Evolutionary conservation across 2,329 filamentous ascomycete species (phyloP), one percentile per base, ranked within the genome.

Genomic region (Chaetoscypha palmicola): DNA sequence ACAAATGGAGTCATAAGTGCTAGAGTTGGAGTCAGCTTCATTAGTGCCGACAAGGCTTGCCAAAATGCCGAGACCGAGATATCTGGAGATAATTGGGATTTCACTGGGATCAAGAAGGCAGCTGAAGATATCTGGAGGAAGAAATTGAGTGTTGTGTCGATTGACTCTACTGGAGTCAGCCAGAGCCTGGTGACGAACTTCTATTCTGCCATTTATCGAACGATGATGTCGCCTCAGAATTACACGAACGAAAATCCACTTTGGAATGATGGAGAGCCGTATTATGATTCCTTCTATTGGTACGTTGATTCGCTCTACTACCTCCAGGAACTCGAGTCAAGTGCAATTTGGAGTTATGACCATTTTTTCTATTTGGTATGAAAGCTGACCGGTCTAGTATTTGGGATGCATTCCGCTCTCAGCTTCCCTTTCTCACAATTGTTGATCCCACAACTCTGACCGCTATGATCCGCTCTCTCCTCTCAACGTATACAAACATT

Each of bases 181-280:
- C 54, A 66, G 3, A 71, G 73, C 0, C 59, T 81, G 1, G 64
- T 81, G 46, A 76, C 60, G n/a, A 75, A 76, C 24, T 84, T 86
- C 54, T 86, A 82, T 68, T 83, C 78, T 37, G 81, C 80, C 3
- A 73, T 82, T 14, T 87, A 87, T 58, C 69, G 81, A 11, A 75
- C 77, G 1, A 77, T 85, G 73, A 76, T 86, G 46, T 81, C 76
- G 41, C 82, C 82, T 2, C 81, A 86, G 54, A 82, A 86, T 52
- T 86, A 85, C 50, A 86, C 82, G 0, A 79, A 79, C 0, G 83
- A 87, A 58, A 87, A 86, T 43, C 80, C 81, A 1, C 60, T 78
- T 0, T 87, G 82, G 80, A 49, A 73, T 3, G 80, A 74, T 40
- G 67, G 67, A 3, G 81, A 85, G 60, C 82, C 81, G 1, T 87